These are phyloP conservation scores for Leptographium wingfieldii DNA, from an alignment of 2,329 filamentous ascomycete genomes.

Conservation along the genomic window DNA sequence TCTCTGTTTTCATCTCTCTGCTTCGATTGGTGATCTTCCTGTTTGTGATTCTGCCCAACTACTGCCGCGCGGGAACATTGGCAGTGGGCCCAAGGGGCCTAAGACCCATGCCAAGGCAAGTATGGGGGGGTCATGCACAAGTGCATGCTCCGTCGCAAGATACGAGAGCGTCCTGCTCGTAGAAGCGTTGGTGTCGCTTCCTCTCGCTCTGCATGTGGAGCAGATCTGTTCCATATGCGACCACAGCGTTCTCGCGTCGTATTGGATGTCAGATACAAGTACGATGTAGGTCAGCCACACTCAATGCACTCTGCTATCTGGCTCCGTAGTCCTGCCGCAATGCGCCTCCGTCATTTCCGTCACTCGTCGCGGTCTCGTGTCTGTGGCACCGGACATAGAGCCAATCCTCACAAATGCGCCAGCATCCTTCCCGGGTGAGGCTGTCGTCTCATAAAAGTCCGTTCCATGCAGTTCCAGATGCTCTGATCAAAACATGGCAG, in stretches of 20 bases:
- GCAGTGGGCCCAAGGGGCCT: neutral
- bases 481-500: neutral
- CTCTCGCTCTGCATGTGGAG: neutral
- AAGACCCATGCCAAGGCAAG: neutral
- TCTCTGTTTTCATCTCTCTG: neutral
- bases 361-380: neutral
- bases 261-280: neutral
- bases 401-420: neutral
- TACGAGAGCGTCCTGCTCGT: neutral
- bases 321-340: neutral
- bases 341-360: neutral
- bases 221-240: neutral
- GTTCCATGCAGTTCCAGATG: neutral
- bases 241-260: neutral
- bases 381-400: neutral
- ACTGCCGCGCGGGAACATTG: conserved; percentile 1
- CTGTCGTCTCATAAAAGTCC: neutral
- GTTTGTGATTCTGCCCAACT: neutral
- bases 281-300: neutral
- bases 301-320: neutral
- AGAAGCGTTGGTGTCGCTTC: neutral
- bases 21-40: neutral
- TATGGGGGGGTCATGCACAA: neutral
- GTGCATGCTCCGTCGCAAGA: too few species aligned
- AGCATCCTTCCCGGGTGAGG: neutral